A percentile compares a stretch with the other conserved stretches of the same genome.
Evolutionary conservation across 495 filamentous ascomycete species (phyloP).

Genomic region (Neurospora sp.): DNA sequence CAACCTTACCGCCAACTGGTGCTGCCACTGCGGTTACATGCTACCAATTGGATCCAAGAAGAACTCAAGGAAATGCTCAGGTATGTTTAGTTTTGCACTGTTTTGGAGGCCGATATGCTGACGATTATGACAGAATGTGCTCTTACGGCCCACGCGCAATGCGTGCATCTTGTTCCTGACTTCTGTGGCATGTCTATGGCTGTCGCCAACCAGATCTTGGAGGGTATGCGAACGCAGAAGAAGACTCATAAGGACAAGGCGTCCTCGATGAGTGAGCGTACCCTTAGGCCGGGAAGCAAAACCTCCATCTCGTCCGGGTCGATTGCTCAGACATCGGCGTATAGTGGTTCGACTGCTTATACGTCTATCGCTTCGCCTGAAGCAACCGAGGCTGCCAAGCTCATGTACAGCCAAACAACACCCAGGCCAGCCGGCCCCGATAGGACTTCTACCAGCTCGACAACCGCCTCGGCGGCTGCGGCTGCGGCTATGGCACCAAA

Average conservation of each 20-base stretch:
- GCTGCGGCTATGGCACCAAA: constrained; percentile 33
- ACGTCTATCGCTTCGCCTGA: constrained; percentile 32
- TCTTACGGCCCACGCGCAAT: constrained; percentile 83
- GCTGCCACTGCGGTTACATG: constrained; percentile 97
- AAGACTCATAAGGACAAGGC: constrained; percentile 38
- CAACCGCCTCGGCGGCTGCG: constrained; percentile 36
- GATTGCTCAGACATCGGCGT: constrained; percentile 18
- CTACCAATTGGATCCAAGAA: constrained; percentile 85
- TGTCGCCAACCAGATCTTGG: constrained; percentile 84
- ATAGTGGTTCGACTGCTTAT: constrained; percentile 18
- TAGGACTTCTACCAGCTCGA: constrained; percentile 27
- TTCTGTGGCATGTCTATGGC: constrained; percentile 99
- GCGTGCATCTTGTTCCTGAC: constrained; percentile 92
- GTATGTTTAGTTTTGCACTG: constrained; percentile 37
- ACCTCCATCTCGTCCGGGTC: constrained; percentile 18
- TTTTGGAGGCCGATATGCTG: constrained; percentile 4
- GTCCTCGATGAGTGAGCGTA: constrained; percentile 51
- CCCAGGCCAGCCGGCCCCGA: constrained; percentile 31
- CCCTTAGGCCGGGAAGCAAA: constrained; percentile 48
- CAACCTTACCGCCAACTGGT: constrained; percentile 98
- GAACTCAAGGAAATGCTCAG: constrained; percentile 82
- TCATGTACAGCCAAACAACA: constrained; percentile 42
- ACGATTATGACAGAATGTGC: constrained; percentile 61
- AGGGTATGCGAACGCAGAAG: constrained; percentile 52
- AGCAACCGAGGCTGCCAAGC: constrained; percentile 40